Evolutionary conservation across 2,329 filamentous ascomycete species (phyloP).

Genomic region (Ophiostoma australiae): DNA sequence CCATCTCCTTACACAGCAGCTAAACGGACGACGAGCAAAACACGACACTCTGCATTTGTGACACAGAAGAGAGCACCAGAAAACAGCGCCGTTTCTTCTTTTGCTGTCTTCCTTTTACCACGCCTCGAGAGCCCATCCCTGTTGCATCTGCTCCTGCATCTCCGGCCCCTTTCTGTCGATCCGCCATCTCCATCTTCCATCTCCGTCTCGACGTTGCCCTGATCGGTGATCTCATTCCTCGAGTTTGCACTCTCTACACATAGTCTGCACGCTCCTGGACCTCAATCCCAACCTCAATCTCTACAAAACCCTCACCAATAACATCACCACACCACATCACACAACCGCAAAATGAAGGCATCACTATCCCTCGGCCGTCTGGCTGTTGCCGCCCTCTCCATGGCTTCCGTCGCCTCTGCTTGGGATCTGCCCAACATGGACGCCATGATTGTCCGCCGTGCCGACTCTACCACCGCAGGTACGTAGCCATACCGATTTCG

Average conservation of each 20-base stretch:
- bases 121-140: not conserved
- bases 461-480: constrained; percentile 5
- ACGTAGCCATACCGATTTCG: not conserved
- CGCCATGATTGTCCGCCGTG: constrained; percentile 48
- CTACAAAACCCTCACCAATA: not conserved
- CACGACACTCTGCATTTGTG: constrained; percentile 14
- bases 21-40: constrained; percentile 12
- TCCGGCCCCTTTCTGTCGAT: not conserved
- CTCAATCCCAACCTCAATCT: not conserved
- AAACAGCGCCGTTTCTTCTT: not conserved
- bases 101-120: not conserved
- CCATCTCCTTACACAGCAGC: constrained; percentile 18
- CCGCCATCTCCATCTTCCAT: not conserved
- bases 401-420: constrained; percentile 47
- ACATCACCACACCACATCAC: not conserved
- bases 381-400: constrained; percentile 49
- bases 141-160: not conserved
- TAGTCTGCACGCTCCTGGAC: not conserved
- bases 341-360: constrained; percentile 29
- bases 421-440: constrained; percentile 51
- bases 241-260: not conserved
- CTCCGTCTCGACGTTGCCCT: not conserved
- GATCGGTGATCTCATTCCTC: not conserved
- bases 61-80: not conserved
- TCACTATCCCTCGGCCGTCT: constrained; percentile 43